phyloP scores from a whole-genome alignment of 345 rosid genomes.

The Trapa bicornis region DNA sequence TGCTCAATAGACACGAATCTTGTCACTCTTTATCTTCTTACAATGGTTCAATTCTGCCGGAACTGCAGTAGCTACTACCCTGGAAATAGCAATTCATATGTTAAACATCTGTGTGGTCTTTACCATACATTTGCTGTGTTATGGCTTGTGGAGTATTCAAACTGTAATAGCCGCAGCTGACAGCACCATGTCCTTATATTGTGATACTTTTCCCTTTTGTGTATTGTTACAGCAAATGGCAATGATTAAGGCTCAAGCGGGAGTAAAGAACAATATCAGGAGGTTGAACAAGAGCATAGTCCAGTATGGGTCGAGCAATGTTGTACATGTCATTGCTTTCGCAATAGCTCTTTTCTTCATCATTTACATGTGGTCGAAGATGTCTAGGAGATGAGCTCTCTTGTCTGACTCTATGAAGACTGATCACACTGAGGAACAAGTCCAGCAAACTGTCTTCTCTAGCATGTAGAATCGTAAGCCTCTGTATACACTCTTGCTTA shows the following conservation, averaged over 20 bases:
- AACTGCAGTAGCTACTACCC: no score
- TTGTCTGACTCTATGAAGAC: not conserved
- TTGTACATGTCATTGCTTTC: slow-evolving; percentile 73
- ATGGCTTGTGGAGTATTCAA: no score
- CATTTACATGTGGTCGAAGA: slow-evolving; percentile 66
- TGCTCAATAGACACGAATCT: no score
- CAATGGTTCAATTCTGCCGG: no score
- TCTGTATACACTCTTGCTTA: no score
- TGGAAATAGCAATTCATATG: no score
- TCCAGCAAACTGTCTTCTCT: not conserved
- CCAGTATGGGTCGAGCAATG: slow-evolving; percentile 57
- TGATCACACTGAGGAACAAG: not conserved
- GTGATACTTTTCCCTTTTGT: not conserved
- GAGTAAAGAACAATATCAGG: slow-evolving; percentile 87
- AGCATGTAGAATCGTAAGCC: not conserved
- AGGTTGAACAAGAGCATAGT: slow-evolving; percentile 72
- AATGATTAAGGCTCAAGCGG: slow-evolving; percentile 75
- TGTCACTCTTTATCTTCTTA: no score
- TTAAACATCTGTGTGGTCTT: no score
- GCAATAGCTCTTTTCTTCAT: slow-evolving; percentile 56
- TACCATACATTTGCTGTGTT: no score
- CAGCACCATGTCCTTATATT: no score
- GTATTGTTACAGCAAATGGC: slow-evolving; percentile 60
- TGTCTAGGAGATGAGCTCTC: slow-evolving; percentile 44
- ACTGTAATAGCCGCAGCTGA: no score